Percentiles rank a stretch among this genome's conserved stretches.
phyloP scores from a whole-genome alignment of 2,329 filamentous ascomycete species.

The Exophiala lecanii-corni region DNA sequence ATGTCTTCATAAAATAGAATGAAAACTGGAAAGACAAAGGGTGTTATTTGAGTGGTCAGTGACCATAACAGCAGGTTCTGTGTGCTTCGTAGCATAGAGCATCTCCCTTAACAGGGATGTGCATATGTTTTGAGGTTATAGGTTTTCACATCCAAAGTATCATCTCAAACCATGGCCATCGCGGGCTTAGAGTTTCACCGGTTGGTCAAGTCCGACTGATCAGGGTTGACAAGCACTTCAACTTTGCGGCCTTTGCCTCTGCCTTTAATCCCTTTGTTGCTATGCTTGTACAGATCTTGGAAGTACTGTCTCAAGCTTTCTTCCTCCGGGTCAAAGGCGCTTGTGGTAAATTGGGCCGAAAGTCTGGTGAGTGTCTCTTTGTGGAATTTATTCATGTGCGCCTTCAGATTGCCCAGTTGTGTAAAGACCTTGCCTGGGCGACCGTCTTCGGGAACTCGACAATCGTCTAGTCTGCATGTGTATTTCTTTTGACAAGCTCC shows the following conservation, averaged over 20 bases:
- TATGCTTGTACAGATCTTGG: constrained; percentile 85
- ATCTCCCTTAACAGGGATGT: too few relatives aligned
- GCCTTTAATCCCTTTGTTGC: constrained; percentile 97
- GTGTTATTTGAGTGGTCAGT: too few relatives aligned
- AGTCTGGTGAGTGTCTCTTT: constrained; percentile 65
- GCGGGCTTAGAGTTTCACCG: too few relatives aligned
- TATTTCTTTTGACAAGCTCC: constrained; percentile 54
- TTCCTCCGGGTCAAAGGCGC: constrained; percentile 61
- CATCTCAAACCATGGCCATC: too few relatives aligned
- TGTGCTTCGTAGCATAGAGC: too few relatives aligned
- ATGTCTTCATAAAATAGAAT: not conserved
- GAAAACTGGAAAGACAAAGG: too few relatives aligned
- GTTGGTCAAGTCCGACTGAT: constrained; percentile 1
- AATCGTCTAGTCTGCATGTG: constrained; percentile 74
- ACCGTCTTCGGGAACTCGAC: constrained; percentile 34
- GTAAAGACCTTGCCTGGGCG: constrained; percentile 70
- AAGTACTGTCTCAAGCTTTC: constrained; percentile 82
- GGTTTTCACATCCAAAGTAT: too few relatives aligned
- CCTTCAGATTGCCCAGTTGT: constrained; percentile 88
- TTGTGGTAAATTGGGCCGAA: constrained; percentile 61
- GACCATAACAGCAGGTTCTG: too few relatives aligned
- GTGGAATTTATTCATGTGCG: constrained; percentile 94
- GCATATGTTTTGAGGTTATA: too few relatives aligned
- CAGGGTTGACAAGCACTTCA: constrained; percentile 19
- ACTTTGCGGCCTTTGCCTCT: constrained; percentile 79